phyloP scores from a whole-genome alignment of 176 grass and related monocot species.

The Rhynchospora pubera region DNA sequence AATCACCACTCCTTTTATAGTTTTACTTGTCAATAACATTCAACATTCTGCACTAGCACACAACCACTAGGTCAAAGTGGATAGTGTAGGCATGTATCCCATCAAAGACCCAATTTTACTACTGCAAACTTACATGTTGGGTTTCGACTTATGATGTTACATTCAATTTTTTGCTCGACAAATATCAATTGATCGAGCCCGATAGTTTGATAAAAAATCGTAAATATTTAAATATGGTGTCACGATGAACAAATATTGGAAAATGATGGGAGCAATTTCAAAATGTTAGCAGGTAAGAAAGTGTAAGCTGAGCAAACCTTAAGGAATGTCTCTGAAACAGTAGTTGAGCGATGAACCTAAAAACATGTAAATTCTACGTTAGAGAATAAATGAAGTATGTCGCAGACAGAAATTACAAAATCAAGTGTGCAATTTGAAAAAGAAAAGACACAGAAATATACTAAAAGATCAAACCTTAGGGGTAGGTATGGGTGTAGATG shows the following conservation, averaged over 20 bases:
- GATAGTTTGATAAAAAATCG: neutral
- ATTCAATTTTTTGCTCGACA: neutral
- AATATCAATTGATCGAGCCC: neutral
- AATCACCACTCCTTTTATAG: neutral
- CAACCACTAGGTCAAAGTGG: neutral
- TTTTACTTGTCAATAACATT: neutral
- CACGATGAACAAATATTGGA: neutral
- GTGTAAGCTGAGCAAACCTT: neutral
- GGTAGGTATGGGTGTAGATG: conserved; percentile 1
- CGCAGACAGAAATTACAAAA: neutral
- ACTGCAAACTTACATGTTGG: neutral
- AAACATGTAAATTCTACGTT: conserved; percentile 3
- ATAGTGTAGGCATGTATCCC: neutral
- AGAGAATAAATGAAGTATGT: neutral
- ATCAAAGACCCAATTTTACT: neutral
- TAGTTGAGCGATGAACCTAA: conserved; percentile 21
- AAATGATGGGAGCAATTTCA: neutral
- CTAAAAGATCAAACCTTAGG: conserved; percentile 14
- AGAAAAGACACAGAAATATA: neutral
- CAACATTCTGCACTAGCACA: neutral
- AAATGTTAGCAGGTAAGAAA: neutral
- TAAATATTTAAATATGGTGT: neutral
- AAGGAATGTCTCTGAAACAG: conserved; percentile 10
- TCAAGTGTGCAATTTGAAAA: neutral
- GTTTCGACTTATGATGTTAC: neutral